Evolutionary conservation across 495 filamentous ascomycete species (phyloP), one percentile per base, ranked within the genome.

Genomic region (Barbatosphaeria neglecta): DNA sequence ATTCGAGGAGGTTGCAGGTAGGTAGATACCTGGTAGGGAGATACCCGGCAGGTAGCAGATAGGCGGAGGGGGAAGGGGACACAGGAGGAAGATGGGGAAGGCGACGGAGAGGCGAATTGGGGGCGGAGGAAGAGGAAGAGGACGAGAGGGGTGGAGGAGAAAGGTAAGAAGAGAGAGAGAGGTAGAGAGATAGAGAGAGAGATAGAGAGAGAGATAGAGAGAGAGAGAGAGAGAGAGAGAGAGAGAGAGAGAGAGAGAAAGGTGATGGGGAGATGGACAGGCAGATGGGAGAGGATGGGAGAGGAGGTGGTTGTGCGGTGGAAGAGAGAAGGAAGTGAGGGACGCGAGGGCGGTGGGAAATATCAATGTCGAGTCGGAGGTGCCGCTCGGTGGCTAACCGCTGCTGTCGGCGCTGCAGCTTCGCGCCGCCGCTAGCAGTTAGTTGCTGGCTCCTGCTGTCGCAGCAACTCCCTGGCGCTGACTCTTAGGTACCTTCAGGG

Each of bases 311-410:
- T n/a, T n/a, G n/a, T n/a, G n/a, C n/a, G 41, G 46, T 44, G 47
- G 43, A 57, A 54, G 45, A 45, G 50, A 55, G 54, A 49, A 49
- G 50, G 49, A 50, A 40, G 47, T 48, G 54, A 51, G 41, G 48
- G 55, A 51, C 54, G 54, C 56, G 54, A 58, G 57, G 54, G 54
- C 52, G 55, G 23, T 47, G 37, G 45, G 17, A 43, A 18, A 28
- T 35, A 16, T 43, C 22, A 24, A 50, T 49, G 51, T 43, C 45
- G 54, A 57, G 28, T 52, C 51, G 31, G 9, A 16, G 13, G 31
- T 35, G 13, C 9, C 31, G 9, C 15, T n/a, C 13, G 13, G 2
- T 16, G 28, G n/a, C n/a, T 13, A 2, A n/a, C 13, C 2, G 5
- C 13, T 35, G 6, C 31, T 3, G 28, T 35, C 5, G 31, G 10